These are phyloP conservation scores for Raddia distichophylla DNA, from an alignment of 176 grass and related monocot genomes.

Conservation along the genomic window DNA sequence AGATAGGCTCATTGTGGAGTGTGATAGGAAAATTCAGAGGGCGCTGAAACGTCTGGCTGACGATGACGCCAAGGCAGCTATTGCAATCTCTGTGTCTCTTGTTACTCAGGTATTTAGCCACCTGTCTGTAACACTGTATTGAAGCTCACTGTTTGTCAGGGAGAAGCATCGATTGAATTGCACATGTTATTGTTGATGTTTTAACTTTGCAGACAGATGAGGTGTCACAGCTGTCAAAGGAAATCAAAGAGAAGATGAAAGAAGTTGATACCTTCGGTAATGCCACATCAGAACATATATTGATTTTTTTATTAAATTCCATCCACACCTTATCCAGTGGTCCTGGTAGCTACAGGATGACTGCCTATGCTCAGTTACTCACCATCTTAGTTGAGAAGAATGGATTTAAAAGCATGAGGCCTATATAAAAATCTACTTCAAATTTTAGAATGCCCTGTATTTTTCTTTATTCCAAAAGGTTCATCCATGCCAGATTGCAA, in stretches of 20 bases:
- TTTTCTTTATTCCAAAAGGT: constrained; percentile 7
- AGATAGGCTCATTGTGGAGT: constrained; percentile 94
- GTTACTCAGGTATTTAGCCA: constrained; percentile 73
- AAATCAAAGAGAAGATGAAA: constrained; percentile 91
- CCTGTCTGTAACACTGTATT: background rate
- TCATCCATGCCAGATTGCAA: background rate
- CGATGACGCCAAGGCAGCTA: constrained; percentile 91
- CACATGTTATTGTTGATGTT: background rate
- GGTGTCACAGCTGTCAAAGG: constrained; percentile 71
- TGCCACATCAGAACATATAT: constrained; percentile 13
- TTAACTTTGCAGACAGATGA: constrained; percentile 62
- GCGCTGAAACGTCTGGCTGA: constrained; percentile 81
- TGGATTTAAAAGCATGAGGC: background rate
- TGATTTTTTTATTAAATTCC: background rate
- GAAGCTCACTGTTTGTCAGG: background rate
- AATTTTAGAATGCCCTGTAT: background rate
- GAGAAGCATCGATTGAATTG: constrained; percentile 10
- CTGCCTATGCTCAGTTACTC: background rate
- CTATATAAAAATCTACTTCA: background rate
- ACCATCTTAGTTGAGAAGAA: background rate
- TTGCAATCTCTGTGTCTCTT: constrained; percentile 93
- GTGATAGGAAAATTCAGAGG: constrained; percentile 97
- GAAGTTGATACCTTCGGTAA: constrained; percentile 86
- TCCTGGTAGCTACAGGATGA: background rate
- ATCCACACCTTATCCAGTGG: background rate